These are phyloP conservation scores for Boletellus sp. DNA, from an alignment of 768 basidiomycete genomes.

Conservation along the genomic window DNA sequence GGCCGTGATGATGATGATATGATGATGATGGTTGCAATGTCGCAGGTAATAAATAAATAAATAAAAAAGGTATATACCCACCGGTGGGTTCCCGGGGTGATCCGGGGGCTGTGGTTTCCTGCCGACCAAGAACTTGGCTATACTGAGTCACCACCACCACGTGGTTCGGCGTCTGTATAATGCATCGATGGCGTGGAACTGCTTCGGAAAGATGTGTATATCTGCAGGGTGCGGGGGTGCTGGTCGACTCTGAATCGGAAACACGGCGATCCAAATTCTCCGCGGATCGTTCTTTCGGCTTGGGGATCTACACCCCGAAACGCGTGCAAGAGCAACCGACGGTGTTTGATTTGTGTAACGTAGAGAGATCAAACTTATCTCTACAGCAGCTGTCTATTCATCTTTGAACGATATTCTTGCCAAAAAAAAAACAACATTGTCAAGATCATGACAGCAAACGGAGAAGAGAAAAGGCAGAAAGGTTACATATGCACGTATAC, in stretches of 20 bases:
- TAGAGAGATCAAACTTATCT: neutral
- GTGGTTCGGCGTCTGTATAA: neutral
- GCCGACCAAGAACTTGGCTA: no score
- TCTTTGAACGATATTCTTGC: neutral
- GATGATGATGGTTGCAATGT: no score
- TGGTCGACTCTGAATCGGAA: neutral
- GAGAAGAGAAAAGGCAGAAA: neutral
- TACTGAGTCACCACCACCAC: no score
- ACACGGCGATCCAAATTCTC: neutral
- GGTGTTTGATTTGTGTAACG: neutral
- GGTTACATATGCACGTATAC: slow-evolving; percentile 16
- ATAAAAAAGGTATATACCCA: no score
- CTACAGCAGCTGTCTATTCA: neutral
- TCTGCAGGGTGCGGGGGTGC: neutral
- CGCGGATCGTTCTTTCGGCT: neutral
- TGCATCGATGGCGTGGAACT: neutral
- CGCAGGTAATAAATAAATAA: no score
- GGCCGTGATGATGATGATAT: no score
- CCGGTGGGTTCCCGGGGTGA: no score
- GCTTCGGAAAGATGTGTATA: no score
- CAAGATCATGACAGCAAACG: neutral
- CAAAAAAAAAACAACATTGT: neutral
- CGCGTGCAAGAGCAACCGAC: no score
- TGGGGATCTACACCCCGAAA: no score
- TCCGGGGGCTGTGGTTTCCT: no score